Evolutionary conservation across 2,329 filamentous ascomycete genomes (phyloP), one percentile per base, ranked within the genome.

Genomic region (Aureobasidium sp.): DNA sequence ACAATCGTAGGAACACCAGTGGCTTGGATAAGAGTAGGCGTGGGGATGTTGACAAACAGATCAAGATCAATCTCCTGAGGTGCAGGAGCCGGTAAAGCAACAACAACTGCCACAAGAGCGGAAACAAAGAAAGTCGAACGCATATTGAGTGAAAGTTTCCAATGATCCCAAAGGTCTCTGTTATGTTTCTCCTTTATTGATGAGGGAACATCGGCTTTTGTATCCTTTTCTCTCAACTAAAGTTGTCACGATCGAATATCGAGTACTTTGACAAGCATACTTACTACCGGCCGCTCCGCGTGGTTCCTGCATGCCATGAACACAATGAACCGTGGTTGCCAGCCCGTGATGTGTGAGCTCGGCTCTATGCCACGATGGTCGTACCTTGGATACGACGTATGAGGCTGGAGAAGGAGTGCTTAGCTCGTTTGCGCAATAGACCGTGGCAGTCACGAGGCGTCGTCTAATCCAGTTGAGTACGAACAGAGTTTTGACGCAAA

Each of bases 1-100:
- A 65, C 63, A 25, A 67, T 66, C 19, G 53, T 40, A 4, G 60
- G 60, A 11, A 60, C 46, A 13, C 66, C 57, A 21, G 49, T 38
- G 11, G 42, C 38, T 5, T 53, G 43, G 6, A 62, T 60, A 49
- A 61, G 61, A n/a, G 60, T 64, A 13, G 64, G 64, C 4, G 57
- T 58, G 3, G 38, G 53, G 15, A 61, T 23, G 13, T 55, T 38
- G 31, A 47, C 21, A 23, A 58, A 23, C 31, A 58, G 13, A 40
- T 58, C 55, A 40, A 58, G 42, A 19, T 58, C 21, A 38, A 58
- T 58, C 11, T 60, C 57, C 27, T 60, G 57, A n/a, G 57, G 57
- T 9, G 23, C 31, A n/a, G 49, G 49, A 2, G 47, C 57, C 13
- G 45, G 45, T 21, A 42, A 27, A 29, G 45, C 46, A 42, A 37